Conservation (phyloP, 2,329 filamentous ascomycete genomes). For the Aspergillus pseudoterreus region DNA sequence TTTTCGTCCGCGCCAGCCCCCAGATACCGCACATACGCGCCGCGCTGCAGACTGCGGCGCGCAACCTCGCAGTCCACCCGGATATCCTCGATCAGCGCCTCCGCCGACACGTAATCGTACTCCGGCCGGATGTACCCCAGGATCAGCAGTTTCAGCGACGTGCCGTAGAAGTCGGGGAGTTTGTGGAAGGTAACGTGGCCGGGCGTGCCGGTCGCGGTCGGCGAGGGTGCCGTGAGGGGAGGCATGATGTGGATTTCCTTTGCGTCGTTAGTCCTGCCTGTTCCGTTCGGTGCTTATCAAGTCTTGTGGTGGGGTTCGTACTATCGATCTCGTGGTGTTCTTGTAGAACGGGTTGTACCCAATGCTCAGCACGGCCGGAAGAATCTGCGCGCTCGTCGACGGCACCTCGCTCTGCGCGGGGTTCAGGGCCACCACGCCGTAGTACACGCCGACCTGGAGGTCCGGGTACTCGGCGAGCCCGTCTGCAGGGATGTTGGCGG, state of each 20-base stretch:
- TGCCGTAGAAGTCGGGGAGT: constrained; percentile 76
- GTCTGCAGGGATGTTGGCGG: constrained; percentile 74
- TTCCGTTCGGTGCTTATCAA: neutral
- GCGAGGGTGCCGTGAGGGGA: constrained; percentile 52
- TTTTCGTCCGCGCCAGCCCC: constrained; percentile 24
- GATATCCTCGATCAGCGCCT: constrained; percentile 85
- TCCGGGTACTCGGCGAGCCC: constrained; percentile 61
- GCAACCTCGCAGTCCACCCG: constrained; percentile 83
- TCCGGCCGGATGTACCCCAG: constrained; percentile 87
- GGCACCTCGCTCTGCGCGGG: constrained; percentile 28
- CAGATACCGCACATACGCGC: constrained; percentile 52
- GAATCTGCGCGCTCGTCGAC: constrained; percentile 45
- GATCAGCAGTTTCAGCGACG: constrained; percentile 73
- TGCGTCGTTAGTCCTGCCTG: too few species aligned
- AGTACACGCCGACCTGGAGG: constrained; percentile 81
- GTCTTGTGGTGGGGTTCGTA: constrained; percentile 22
- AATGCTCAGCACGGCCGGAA: constrained; percentile 88
- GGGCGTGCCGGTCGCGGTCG: constrained; percentile 23
- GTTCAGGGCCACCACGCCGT: constrained; percentile 78
- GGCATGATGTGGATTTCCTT: constrained; percentile 83
- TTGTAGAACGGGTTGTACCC: constrained; percentile 98
- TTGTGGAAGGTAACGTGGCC: constrained; percentile 35
- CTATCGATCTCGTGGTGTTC: constrained; percentile 77
- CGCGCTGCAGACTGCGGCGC: constrained; percentile 64
- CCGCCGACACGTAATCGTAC: constrained; percentile 78